Evolutionary conservation across 768 basidiomycete species (phyloP), one percentile per base, ranked within the genome.

Genomic region (Lepiota brunneoincarnata): DNA sequence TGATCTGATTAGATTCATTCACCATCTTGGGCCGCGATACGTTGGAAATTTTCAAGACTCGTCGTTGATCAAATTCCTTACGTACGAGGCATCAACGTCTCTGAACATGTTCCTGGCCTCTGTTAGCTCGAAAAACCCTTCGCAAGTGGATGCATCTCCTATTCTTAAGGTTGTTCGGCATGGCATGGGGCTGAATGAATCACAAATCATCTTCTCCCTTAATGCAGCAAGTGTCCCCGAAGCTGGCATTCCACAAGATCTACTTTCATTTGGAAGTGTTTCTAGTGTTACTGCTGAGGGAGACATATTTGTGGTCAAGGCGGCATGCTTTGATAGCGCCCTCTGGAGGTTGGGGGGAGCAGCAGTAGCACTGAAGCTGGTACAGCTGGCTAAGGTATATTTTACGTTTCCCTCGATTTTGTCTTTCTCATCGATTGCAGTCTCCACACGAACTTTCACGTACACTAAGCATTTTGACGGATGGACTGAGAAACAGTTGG

Each of bases 261-360:
- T 46, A 12, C 36, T 44, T 31, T 31, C 26, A 12, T 37, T 20
- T 38, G 52, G 52, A 14, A 28, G 9, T 17, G 15, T 54, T n/a
- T 28, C 44, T 7, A 28, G 43, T 18, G 26, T 20, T 11, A 62
- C 81, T 46, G 59, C 68, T 6, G 72, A 79, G 45, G 64, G 90
- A 1, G 78, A 89, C 63, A 78, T 87, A 2, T 70, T 83, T 54
- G 71, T 81, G 0, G 78, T 84, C n/a, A 80, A 80, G 40, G 80
- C 79, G 43, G 76, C 75, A 40, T 79, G 83, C 50, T 66, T 95
- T 23, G 93, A 97, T 64, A 74, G 79, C 50, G 82, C 87, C 0
- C 67, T 96, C 50, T 91, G 90, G 84, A 84, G 82, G 62, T 80
- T 93, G 49, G 95, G 93, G 0, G 93, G 95, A 3, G 83, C 87